phyloP scores from a whole-genome alignment of 306 rosid species.

The Casuarina cunninghamiana region DNA sequence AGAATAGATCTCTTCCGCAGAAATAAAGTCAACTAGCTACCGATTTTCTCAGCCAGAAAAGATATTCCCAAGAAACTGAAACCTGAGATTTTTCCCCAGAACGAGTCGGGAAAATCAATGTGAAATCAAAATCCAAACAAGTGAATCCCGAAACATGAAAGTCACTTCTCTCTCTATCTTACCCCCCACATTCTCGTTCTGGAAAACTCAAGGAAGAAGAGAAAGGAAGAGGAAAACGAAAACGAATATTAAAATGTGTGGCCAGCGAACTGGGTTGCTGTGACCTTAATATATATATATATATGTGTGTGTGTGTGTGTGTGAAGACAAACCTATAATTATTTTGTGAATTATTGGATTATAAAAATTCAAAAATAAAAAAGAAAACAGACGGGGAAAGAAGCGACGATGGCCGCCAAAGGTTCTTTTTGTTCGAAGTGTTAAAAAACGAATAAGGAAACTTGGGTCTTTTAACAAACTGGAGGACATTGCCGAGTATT shows the following conservation, averaged over 20 bases:
- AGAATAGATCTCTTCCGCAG: constrained; percentile 49
- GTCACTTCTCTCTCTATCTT: constrained; percentile 26
- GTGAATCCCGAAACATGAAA: constrained; percentile 28
- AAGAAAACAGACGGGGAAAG: not conserved
- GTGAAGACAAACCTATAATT: constrained; percentile 24
- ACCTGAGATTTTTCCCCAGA: constrained; percentile 9
- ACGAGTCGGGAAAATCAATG: constrained; percentile 28
- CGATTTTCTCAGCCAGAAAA: constrained; percentile 10
- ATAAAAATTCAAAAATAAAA: not conserved
- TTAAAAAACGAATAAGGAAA: constrained; percentile 5
- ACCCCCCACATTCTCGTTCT: constrained; percentile 28
- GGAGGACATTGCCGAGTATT: constrained; percentile 1
- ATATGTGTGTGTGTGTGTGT: not conserved
- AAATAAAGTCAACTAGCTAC: constrained; percentile 35
- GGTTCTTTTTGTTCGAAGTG: constrained; percentile 2
- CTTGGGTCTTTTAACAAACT: not conserved
- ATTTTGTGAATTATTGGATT: constrained; percentile 28
- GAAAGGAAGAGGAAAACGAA: constrained; percentile 25
- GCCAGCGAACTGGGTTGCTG: constrained; percentile 75
- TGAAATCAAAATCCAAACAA: constrained; percentile 30
- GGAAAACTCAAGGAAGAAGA: constrained; percentile 47
- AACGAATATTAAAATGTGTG: constrained; percentile 56
- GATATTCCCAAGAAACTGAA: constrained; percentile 15
- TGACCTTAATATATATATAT: constrained; percentile 43
- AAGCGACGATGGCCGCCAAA: constrained; percentile 49